phyloP scores from a whole-genome alignment of 2,329 filamentous ascomycete genomes.

The Penicillium sp. region DNA sequence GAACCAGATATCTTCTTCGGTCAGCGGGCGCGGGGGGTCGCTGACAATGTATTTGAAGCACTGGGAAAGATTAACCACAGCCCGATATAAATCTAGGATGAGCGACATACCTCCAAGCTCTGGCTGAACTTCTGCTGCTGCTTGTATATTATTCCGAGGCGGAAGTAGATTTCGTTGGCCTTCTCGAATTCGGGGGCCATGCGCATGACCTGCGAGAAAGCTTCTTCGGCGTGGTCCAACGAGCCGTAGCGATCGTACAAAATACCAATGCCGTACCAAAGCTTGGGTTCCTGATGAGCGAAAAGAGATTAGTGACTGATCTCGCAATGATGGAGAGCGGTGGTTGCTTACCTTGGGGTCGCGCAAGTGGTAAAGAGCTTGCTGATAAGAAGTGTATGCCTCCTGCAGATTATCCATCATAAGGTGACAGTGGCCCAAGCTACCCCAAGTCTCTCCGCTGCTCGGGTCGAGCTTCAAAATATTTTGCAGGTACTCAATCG shows the following conservation, averaged over 20 bases:
- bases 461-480: constrained; percentile 86
- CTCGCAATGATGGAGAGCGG: background rate
- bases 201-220: constrained; percentile 97
- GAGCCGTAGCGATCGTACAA: constrained; percentile 96
- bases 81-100: background rate
- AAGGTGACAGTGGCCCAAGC: constrained; percentile 93
- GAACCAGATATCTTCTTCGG: constrained; percentile 99
- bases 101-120: constrained; percentile 75
- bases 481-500: constrained; percentile 86
- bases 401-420: constrained; percentile 99
- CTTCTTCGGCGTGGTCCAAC: constrained; percentile 94
- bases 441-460: constrained; percentile 96
- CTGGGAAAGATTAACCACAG: constrained; percentile 48
- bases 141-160: constrained; percentile 99
- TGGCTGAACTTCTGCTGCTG: constrained; percentile 92
- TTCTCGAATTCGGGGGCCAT: constrained; percentile 98
- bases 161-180: constrained; percentile 98
- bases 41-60: constrained; percentile 98
- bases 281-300: constrained; percentile 74
- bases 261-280: constrained; percentile 99
- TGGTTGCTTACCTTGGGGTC: constrained; percentile 76
- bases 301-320: constrained; percentile 11
- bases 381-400: constrained; percentile 94
- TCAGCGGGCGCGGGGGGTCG: constrained; percentile 86
- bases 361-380: constrained; percentile 86